Base-by-base conservation (phyloP, 805 yeast genomes). In the Zygosaccharomyces lentus region DNA sequence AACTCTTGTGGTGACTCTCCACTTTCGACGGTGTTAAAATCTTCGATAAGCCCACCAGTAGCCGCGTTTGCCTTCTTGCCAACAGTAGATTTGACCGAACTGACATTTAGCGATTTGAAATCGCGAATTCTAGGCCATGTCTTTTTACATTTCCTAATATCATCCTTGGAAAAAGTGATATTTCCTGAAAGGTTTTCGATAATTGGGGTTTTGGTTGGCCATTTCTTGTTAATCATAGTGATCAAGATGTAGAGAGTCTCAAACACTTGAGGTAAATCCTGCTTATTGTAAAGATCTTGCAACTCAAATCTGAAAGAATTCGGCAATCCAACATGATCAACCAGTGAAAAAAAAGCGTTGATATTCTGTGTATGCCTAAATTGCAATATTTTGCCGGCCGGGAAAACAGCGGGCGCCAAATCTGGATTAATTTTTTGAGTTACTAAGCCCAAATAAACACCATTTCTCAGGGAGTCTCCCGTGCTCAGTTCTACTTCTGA, bases 301-400 rank as follows among this genome's bases (percentile, higher is more conserved):
- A 90, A 76, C 62, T 91, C 99, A 62, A 93, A 93, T 40, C 85
- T 76, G 64, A 90, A 93, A 45, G 89, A 74, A 46, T 87, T 90
- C 0, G 98, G 99, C 53, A 93, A 80, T 23, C 78, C 81, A 49
- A 88, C 74, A 48, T 71, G 77, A 46, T 78, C 82, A 25, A 88
- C 70, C 46, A 91, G 77, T 16, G 75, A 71, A 62, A 91, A 83
- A 63, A 91, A 90, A 17, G 81, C 73, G 56, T 88, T 87, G 60
- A 93, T 91, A 62, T 93, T 93, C 61, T 93, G 97, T 0, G 96
- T 87, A 64, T 88, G 96, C 51, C 85, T 81, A 71, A 87, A 93
- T 62, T 88, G 90, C 32, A 90, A 72, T 53, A 72, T 85, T 55
- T 75, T 76, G 40, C 79, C 79, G 56, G 77, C 68, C 30, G 80